Base-by-base conservation (phyloP, 2,329 filamentous ascomycete genomes). In the Fusarium albosuccineum region DNA sequence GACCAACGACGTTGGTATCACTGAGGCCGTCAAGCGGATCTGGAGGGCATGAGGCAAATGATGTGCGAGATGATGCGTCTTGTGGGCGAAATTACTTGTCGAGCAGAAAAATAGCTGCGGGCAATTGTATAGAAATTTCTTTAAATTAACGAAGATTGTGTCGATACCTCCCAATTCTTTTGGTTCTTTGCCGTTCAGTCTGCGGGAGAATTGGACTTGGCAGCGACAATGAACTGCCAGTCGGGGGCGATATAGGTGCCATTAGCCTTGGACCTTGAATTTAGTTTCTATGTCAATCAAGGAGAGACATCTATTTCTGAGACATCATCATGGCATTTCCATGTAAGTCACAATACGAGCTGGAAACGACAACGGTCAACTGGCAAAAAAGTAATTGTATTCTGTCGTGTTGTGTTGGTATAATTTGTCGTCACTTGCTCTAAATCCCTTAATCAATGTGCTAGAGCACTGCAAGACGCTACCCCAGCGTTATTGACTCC, bases 1-100 rank as follows among this genome's bases (percentile, higher is more conserved):
- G 89, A 99, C 96, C 33, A 98, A 97, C 77, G 96, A 99, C 73
- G 93, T 99, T 53, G 96, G 96, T 70, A 80, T 99, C 62, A 97
- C 94, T 9, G 95, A 97, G 86, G 91, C 90, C 33, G 86, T 97
- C 70, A 93, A 92, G 86, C 88, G 92, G 77, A 84, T 98, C 66
- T 99, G 96, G 96, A 92, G 86, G 75, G 95, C 96, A 75, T 93
- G 55, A 54, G n/a, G 10, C 17, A 42, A 14, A 44, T 56, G 48
- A 48, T 34, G 39, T 34, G 48, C 52, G 41, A 46, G 56, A 64
- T 65, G 63, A 53, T 46, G 60, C 41, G 58, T 54, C 57, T 52
- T 63, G 42, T 60, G 57, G 62, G 39, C 48, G 55, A 64, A 60
- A 49, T 44, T 64, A 67, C 58, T 60, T 70, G 70, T 65, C 65